phyloP scores from a whole-genome alignment of 345 rosid genomes.

The Clausena lansium region DNA sequence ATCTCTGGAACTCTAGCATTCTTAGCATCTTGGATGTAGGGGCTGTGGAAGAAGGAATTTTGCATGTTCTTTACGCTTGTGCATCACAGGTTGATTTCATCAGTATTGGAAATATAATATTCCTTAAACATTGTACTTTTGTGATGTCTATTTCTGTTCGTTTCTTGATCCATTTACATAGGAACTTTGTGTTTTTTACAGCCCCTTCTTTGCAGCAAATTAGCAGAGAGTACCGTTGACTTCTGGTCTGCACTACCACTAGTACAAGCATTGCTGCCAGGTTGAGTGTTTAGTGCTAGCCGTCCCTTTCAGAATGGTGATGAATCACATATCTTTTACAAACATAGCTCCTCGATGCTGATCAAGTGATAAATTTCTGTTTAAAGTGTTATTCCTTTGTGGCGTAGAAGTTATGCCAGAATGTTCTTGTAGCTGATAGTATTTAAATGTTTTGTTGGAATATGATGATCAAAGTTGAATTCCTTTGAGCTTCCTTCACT shows the following conservation, averaged over 20 bases:
- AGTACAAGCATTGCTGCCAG: constrained; percentile 79
- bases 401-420: background rate
- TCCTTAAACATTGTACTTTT: constrained; percentile 5
- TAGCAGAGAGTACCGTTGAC: constrained; percentile 54
- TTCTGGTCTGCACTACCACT: constrained; percentile 80
- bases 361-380: background rate
- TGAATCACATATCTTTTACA: background rate
- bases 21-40: constrained; percentile 59
- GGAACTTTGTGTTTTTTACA: constrained; percentile 29
- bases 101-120: constrained; percentile 23
- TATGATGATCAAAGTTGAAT: background rate
- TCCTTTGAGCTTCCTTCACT: constrained; percentile 10
- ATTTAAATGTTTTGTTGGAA: background rate
- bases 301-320: constrained; percentile 8
- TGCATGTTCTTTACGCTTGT: constrained; percentile 83
- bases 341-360: background rate
- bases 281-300: constrained; percentile 30
- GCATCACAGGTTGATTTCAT: constrained; percentile 71
- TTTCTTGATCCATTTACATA: constrained; percentile 23
- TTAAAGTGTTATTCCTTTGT: background rate
- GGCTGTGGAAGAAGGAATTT: constrained; percentile 81
- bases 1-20: constrained; percentile 49
- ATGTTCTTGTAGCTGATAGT: background rate
- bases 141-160: constrained; percentile 17
- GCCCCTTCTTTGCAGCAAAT: constrained; percentile 63